Evolutionary conservation across 2,329 filamentous ascomycete genomes (phyloP).

Genomic region (Seiridium cupressi): DNA sequence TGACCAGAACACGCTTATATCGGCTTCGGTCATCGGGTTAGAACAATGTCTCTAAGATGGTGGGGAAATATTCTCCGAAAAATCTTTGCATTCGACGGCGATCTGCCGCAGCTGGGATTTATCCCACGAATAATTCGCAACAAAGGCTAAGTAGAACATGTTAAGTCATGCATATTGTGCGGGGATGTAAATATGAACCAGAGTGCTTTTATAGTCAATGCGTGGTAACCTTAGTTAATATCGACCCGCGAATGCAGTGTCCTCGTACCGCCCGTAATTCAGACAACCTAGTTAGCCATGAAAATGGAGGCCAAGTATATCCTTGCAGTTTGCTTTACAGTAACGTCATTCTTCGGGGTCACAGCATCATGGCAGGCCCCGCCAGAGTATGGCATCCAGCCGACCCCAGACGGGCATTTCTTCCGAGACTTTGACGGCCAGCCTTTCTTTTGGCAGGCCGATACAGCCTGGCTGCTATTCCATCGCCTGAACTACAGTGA

Average conservation of each 20-base stretch:
- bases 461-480: conserved; percentile 11
- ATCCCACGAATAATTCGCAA: background rate
- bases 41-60: background rate
- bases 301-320: background rate
- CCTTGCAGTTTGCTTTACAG: background rate
- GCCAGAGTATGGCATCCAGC: background rate
- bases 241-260: too few species aligned
- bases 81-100: background rate
- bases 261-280: too few species aligned
- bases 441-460: conserved; percentile 13
- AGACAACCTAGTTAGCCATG: too few species aligned
- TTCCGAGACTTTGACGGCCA: conserved; percentile 6
- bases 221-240: too few species aligned
- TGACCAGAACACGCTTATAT: too few species aligned
- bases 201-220: too few species aligned
- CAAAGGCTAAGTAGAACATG: too few species aligned
- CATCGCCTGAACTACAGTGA: conserved; percentile 5
- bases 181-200: too few species aligned
- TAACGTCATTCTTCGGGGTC: background rate
- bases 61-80: background rate
- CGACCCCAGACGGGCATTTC: conserved; percentile 15
- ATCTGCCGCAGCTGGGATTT: background rate
- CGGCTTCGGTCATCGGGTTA: background rate
- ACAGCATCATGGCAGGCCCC: background rate
- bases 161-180: too few species aligned